These are phyloP conservation scores for Scheffersomyces lignosus DNA, from an alignment of 805 yeast genomes.

Conservation along the genomic window DNA sequence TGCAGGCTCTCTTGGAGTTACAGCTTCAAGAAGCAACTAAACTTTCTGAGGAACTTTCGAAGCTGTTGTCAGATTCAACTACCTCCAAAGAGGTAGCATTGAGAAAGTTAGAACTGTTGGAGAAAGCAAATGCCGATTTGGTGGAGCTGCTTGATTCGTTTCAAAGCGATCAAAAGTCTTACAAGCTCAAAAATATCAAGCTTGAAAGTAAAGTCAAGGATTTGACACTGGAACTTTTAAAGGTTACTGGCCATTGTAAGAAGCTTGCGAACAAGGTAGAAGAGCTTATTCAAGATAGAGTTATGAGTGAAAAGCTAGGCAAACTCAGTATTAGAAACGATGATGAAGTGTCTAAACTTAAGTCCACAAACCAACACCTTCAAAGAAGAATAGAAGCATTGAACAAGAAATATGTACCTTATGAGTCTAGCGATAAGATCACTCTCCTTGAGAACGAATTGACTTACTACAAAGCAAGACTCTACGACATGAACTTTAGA, in stretches of 20 bases:
- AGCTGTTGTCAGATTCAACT: conserved; percentile 16
- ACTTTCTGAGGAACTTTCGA: conserved; percentile 14
- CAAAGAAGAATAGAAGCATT: conserved; percentile 13
- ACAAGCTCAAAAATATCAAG: conserved; percentile 24
- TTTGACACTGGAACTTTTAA: conserved; percentile 30
- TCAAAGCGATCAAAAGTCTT: conserved; percentile 29
- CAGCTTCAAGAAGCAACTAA: conserved; percentile 34
- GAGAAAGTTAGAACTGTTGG: conserved; percentile 15
- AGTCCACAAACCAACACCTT: conserved; percentile 7
- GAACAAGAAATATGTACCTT: conserved; percentile 24
- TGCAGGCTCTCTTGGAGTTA: conserved; percentile 28
- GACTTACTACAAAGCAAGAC: conserved; percentile 47
- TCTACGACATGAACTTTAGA: conserved; percentile 41
- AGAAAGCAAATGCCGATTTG: conserved; percentile 25
- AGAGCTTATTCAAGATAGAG: conserved; percentile 8
- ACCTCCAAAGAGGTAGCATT: conserved; percentile 18
- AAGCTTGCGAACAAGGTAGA: conserved; percentile 29
- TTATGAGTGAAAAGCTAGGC: conserved; percentile 10
- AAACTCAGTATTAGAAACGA: conserved; percentile 12
- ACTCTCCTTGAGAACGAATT: conserved; percentile 39
- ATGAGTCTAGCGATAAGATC: conserved; percentile 17
- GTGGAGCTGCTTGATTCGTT: conserved; percentile 23
- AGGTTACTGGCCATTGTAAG: conserved; percentile 27
- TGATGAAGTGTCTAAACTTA: conserved; percentile 10
- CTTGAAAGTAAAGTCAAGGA: conserved; percentile 28